Percentiles rank a stretch among this genome's conserved stretches.
These are phyloP conservation scores for Vitis amurensis DNA, from an alignment of 164 flowering plant genomes.

Conservation along the genomic window DNA sequence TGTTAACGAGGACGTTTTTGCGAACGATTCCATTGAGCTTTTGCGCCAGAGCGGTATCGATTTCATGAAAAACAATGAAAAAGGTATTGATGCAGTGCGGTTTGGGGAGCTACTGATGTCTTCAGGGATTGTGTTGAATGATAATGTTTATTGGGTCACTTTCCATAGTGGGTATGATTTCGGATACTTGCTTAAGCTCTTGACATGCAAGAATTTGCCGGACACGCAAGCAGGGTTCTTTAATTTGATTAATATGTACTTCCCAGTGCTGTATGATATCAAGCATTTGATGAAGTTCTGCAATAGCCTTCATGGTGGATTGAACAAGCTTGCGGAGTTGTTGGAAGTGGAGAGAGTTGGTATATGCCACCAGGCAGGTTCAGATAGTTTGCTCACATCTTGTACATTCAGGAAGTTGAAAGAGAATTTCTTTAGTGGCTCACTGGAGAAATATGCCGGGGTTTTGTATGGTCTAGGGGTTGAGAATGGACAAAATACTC, in stretches of 20 bases:
- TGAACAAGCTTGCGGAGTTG: constrained; percentile 35
- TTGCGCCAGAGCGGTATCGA: constrained; percentile 33
- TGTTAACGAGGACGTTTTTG: constrained; percentile 25
- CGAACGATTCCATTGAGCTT: constrained; percentile 31
- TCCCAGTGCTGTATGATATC: constrained; percentile 31
- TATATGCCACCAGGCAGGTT: constrained; percentile 29
- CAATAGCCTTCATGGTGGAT: constrained; percentile 39
- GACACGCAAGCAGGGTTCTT: constrained; percentile 33
- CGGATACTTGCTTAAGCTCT: constrained; percentile 35
- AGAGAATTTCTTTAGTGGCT: constrained; percentile 32
- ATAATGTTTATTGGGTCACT: constrained; percentile 31
- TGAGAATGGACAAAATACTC: constrained; percentile 17
- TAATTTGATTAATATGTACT: constrained; percentile 24
- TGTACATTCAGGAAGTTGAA: constrained; percentile 36
- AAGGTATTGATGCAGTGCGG: constrained; percentile 25
- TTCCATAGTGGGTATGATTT: constrained; percentile 40
- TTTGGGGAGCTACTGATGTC: constrained; percentile 36
- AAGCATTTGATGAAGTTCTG: constrained; percentile 42
- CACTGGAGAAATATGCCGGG: constrained; percentile 32
- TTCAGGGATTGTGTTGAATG: constrained; percentile 36
- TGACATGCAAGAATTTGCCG: constrained; percentile 28
- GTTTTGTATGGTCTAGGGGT: constrained; percentile 36
- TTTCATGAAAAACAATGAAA: constrained; percentile 25
- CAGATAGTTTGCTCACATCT: constrained; percentile 16
- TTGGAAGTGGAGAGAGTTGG: constrained; percentile 42